These are phyloP conservation scores for Lathyrus tuberosus DNA, from an alignment of 306 rosid genomes.

Conservation along the genomic window DNA sequence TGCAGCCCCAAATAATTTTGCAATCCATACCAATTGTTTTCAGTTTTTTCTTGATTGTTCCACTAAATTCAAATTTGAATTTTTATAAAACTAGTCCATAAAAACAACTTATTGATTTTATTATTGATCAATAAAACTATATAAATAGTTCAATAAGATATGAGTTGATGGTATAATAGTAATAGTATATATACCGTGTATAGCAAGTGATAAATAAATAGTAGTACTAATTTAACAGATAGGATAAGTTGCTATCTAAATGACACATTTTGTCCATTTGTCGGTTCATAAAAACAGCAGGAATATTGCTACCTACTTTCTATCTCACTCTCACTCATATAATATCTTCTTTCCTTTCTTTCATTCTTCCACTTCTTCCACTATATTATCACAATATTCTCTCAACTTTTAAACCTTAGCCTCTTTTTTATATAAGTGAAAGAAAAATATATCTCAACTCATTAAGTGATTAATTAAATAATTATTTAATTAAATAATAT, in stretches of 20 bases:
- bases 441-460: constrained; percentile 1
- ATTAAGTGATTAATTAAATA: constrained; percentile 2
- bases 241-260: constrained; percentile 44
- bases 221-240: not conserved
- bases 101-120: not conserved
- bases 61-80: no score
- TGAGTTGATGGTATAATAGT: not conserved
- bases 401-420: not conserved
- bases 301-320: constrained; percentile 71
- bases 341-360: constrained; percentile 17
- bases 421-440: not conserved
- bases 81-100: no score
- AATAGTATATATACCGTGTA: not conserved
- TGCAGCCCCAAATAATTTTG: no score
- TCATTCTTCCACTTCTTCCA: not conserved
- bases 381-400: constrained; percentile 12
- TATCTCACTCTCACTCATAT: constrained; percentile 13
- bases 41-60: no score
- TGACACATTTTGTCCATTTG: constrained; percentile 79
- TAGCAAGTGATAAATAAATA: not conserved
- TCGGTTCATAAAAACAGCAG: constrained; percentile 79
- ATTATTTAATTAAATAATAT: not conserved
- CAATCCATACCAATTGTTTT: no score
- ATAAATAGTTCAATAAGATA: not conserved
- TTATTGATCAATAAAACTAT: not conserved